These are phyloP conservation scores for Lactarius pseudohatsudake DNA, from an alignment of 768 basidiomycete genomes.

Conservation along the genomic window DNA sequence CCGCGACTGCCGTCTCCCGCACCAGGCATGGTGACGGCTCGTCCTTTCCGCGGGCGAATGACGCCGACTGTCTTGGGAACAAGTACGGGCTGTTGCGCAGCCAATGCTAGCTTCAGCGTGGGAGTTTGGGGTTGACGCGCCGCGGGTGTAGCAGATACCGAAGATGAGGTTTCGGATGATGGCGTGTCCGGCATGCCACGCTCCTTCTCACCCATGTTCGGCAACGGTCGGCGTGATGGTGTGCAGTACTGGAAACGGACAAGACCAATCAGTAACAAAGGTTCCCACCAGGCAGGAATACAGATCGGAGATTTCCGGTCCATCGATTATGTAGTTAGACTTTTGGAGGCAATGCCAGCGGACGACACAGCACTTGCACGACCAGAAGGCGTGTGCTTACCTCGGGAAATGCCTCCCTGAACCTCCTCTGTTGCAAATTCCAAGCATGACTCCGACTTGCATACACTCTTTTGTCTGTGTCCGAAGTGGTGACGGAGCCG, in stretches of 20 bases:
- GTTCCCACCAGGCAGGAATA: background rate
- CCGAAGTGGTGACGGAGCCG: slow-evolving; percentile 80
- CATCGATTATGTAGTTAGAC: slow-evolving; percentile 14
- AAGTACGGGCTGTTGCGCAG: slow-evolving; percentile 7
- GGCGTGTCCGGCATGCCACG: slow-evolving; percentile 49
- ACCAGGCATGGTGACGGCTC: slow-evolving; percentile 27
- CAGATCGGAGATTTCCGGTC: slow-evolving; percentile 5
- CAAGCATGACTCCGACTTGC: slow-evolving; percentile 81
- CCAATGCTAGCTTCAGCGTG: slow-evolving; percentile 28
- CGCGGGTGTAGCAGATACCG: slow-evolving; percentile 24
- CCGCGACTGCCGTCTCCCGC: slow-evolving; percentile 39
- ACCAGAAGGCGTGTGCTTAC: slow-evolving; percentile 45
- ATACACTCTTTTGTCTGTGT: slow-evolving; percentile 73
- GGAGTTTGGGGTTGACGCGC: slow-evolving; percentile 28
- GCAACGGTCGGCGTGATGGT: slow-evolving; percentile 65
- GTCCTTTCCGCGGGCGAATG: slow-evolving; percentile 27
- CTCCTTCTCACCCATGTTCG: slow-evolving; percentile 91
- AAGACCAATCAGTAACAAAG: slow-evolving; percentile 25
- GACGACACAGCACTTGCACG: slow-evolving; percentile 5
- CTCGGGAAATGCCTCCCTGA: slow-evolving; percentile 86
- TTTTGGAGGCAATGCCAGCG: slow-evolving; percentile 4
- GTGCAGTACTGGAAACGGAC: slow-evolving; percentile 60
- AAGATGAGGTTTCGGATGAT: slow-evolving; percentile 24
- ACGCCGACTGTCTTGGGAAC: slow-evolving; percentile 19
- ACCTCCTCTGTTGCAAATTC: slow-evolving; percentile 78